Conservation (phyloP, 2,329 filamentous ascomycete genomes). For the Huntiella moniliformis region DNA sequence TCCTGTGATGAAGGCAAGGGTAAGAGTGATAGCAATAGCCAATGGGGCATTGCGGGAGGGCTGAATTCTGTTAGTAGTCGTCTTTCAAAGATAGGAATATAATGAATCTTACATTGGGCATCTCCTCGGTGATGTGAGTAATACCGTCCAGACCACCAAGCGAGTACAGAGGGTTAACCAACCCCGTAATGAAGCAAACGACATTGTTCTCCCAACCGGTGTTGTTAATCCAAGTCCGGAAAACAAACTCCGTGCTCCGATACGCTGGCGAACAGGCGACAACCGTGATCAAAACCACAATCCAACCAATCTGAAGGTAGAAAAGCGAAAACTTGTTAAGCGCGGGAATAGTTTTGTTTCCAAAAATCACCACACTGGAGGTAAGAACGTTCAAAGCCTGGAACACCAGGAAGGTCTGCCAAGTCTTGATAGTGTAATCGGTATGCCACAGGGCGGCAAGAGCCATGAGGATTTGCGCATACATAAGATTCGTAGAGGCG, state of each 20-base stretch:
- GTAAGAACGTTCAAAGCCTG: conserved; percentile 25
- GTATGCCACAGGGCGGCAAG: conserved; percentile 23
- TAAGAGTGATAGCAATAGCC: conserved; percentile 25
- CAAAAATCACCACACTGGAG: conserved; percentile 27
- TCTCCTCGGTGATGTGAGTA: conserved; percentile 32
- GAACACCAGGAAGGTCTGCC: conserved; percentile 30
- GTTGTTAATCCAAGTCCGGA: conserved; percentile 31
- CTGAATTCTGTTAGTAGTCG: conserved; percentile 9
- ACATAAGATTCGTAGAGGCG: conserved; percentile 26
- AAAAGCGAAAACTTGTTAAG: conserved; percentile 27
- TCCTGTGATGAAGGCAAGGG: conserved; percentile 30
- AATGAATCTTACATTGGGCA: conserved; percentile 23
- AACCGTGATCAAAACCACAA: conserved; percentile 29
- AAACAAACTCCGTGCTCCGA: conserved; percentile 29
- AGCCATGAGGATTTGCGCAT: conserved; percentile 23
- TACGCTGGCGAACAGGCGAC: conserved; percentile 27
- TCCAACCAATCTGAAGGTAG: conserved; percentile 28
- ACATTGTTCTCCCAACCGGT: conserved; percentile 32
- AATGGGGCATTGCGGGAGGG: conserved; percentile 22
- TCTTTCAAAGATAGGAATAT: neutral
- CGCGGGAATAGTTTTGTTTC: conserved; percentile 24
- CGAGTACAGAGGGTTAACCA: conserved; percentile 29
- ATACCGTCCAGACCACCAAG: conserved; percentile 29
- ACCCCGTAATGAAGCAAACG: conserved; percentile 30
- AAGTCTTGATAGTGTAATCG: conserved; percentile 21